Evolutionary conservation across 2,329 filamentous ascomycete species (phyloP).

Genomic region (Aphanoascus verrucosus): DNA sequence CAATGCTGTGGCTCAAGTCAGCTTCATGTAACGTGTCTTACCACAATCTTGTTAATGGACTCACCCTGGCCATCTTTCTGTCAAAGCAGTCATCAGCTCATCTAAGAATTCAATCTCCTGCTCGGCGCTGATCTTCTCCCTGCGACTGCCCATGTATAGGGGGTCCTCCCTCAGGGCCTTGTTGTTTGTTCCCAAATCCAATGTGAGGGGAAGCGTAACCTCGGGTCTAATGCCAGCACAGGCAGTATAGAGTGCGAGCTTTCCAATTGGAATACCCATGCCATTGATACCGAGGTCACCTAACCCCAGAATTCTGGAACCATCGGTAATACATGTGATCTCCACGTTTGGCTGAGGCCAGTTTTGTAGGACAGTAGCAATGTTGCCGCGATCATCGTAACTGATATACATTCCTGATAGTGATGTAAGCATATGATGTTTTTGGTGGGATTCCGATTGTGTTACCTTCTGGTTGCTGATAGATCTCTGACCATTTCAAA

Average conservation of each 20-base stretch:
- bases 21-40: slow-evolving; percentile 41
- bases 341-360: slow-evolving; percentile 85
- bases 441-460: slow-evolving; percentile 12
- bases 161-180: slow-evolving; percentile 59
- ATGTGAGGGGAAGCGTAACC: slow-evolving; percentile 50
- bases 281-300: slow-evolving; percentile 94
- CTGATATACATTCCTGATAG: slow-evolving; percentile 72
- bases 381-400: slow-evolving; percentile 83
- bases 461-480: slow-evolving; percentile 78
- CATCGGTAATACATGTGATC: slow-evolving; percentile 94
- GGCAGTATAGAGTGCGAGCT: slow-evolving; percentile 87
- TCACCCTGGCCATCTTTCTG: slow-evolving; percentile 61
- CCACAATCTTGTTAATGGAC: slow-evolving; percentile 16
- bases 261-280: slow-evolving; percentile 96
- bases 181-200: slow-evolving; percentile 56
- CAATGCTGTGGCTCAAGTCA: slow-evolving; percentile 40
- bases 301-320: slow-evolving; percentile 79
- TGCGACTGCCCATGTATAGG: slow-evolving; percentile 83
- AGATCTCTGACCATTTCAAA: slow-evolving; percentile 89
- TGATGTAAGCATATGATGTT: slow-evolving; percentile 1
- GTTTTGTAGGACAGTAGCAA: slow-evolving; percentile 78
- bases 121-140: slow-evolving; percentile 64
- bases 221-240: slow-evolving; percentile 88
- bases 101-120: slow-evolving; percentile 89
- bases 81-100: slow-evolving; percentile 87